Conservation (phyloP, 1,284 basidiomycete genomes). For the Ceratobasidium sp. region DNA sequence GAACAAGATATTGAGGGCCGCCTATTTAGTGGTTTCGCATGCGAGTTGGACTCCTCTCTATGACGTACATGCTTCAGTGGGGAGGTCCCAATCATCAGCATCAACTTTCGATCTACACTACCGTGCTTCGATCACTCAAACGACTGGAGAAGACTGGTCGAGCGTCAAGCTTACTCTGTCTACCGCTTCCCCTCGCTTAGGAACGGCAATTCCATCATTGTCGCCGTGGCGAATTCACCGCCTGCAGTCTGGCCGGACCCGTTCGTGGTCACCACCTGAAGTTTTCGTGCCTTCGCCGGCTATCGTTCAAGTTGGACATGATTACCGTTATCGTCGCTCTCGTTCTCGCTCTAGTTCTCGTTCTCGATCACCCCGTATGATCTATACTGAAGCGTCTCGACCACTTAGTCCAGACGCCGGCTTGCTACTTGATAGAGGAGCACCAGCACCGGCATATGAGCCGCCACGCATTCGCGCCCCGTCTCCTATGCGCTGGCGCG, state of each 20-base stretch:
- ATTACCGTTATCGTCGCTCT: not conserved
- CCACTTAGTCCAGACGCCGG: no score
- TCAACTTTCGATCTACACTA: conserved; percentile 44
- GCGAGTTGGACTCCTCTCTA: conserved; percentile 46
- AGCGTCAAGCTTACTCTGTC: conserved; percentile 44
- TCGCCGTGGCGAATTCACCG: conserved; percentile 9
- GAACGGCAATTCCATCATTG: conserved; percentile 43
- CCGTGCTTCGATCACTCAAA: conserved; percentile 45
- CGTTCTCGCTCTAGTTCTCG: not conserved
- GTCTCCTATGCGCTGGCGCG: not conserved
- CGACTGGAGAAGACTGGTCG: conserved; percentile 45
- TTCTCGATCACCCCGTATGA: no score
- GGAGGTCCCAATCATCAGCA: conserved; percentile 42
- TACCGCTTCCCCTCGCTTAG: conserved; percentile 44
- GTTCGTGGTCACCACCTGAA: not conserved
- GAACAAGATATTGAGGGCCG: not conserved
- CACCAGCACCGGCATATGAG: conserved; percentile 34
- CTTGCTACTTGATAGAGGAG: not conserved
- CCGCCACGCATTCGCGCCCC: conserved; percentile 37
- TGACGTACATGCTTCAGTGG: conserved; percentile 45
- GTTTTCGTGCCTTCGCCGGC: not conserved
- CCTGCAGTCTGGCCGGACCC: not conserved
- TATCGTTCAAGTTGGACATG: not conserved
- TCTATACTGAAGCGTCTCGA: no score
- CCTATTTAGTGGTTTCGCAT: conserved; percentile 42